Percentiles rank a stretch among this genome's conserved stretches.
These are phyloP conservation scores for Exutisphaerella laricina DNA, from an alignment of 2,329 filamentous ascomycete genomes.

Conservation along the genomic window DNA sequence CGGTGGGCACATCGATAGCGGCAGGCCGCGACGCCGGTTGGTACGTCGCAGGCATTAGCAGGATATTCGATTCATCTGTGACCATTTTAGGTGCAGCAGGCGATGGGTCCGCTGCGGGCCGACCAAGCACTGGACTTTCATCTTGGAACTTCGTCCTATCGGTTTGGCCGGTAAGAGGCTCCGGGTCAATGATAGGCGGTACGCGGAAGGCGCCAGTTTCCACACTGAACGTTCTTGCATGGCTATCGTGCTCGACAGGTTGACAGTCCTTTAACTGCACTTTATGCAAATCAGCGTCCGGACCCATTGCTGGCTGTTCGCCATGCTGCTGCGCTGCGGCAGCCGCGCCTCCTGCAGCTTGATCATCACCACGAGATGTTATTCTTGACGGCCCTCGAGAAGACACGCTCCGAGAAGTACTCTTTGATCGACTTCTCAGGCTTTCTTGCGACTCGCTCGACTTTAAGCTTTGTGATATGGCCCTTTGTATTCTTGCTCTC, in stretches of 20 bases:
- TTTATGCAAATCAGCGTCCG: not conserved
- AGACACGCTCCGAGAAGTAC: constrained; percentile 16
- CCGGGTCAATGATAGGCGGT: constrained; percentile 15
- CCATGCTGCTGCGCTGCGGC: constrained; percentile 8
- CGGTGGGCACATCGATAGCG: constrained; percentile 11
- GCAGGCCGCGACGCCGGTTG: constrained; percentile 16
- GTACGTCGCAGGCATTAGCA: constrained; percentile 27
- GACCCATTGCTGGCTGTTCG: constrained; percentile 9
- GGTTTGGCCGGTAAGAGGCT: constrained; percentile 33
- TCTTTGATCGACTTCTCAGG: constrained; percentile 22
- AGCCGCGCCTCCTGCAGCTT: constrained; percentile 29
- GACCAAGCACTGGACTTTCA: constrained; percentile 62
- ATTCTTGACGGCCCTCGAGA: constrained; percentile 12
- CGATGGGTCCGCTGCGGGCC: constrained; percentile 31
- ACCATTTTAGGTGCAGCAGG: constrained; percentile 7
- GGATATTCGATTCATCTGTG: constrained; percentile 11
- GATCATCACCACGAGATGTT: constrained; percentile 34
- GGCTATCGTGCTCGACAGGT: constrained; percentile 4
- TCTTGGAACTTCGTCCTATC: constrained; percentile 41
- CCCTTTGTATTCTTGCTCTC: constrained; percentile 74
- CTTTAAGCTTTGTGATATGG: constrained; percentile 77
- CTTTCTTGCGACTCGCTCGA: constrained; percentile 52
- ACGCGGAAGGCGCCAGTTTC: constrained; percentile 22
- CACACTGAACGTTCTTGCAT: constrained; percentile 23
- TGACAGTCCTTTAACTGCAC: not conserved